Conservation (phyloP, 106 monocot genomes). For the Triglochin maritima region DNA sequence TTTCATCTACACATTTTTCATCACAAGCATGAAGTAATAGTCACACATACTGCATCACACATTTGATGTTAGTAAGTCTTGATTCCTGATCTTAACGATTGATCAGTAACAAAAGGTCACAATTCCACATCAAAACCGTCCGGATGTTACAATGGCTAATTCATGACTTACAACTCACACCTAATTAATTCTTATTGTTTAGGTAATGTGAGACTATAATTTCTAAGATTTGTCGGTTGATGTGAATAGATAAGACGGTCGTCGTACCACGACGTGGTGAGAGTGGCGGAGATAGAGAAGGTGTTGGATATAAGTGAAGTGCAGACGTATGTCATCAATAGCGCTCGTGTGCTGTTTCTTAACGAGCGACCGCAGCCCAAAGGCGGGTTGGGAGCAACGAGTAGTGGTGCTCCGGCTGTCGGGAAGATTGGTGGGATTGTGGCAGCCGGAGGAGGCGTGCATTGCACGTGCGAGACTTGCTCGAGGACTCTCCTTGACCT, state of each 20-base stretch:
- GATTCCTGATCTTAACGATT: too few species aligned
- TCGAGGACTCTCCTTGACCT: conserved; percentile 64
- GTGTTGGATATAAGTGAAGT: conserved; percentile 60
- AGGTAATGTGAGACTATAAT: too few species aligned
- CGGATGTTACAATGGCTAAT: too few species aligned
- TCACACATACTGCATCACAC: too few species aligned
- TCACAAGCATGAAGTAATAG: too few species aligned
- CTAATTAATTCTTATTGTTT: not conserved
- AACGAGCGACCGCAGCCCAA: conserved; percentile 83
- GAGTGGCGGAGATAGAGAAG: conserved; percentile 69
- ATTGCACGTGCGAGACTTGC: conserved; percentile 74
- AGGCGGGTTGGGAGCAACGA: not conserved
- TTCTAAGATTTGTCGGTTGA: too few species aligned
- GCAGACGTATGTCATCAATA: conserved; percentile 97
- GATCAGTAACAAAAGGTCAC: too few species aligned
- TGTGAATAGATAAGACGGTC: conserved; percentile 64
- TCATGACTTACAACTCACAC: too few species aligned
- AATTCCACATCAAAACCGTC: too few species aligned
- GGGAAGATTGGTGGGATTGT: not conserved
- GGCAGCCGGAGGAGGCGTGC: not conserved
- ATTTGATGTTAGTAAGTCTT: too few species aligned
- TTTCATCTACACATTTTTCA: too few species aligned
- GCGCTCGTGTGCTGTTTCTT: conserved; percentile 71
- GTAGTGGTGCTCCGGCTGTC: not conserved
- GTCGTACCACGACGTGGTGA: conserved; percentile 88